Base-by-base conservation (phyloP, 83 land plant genomes). In the Picea abies region DNA sequence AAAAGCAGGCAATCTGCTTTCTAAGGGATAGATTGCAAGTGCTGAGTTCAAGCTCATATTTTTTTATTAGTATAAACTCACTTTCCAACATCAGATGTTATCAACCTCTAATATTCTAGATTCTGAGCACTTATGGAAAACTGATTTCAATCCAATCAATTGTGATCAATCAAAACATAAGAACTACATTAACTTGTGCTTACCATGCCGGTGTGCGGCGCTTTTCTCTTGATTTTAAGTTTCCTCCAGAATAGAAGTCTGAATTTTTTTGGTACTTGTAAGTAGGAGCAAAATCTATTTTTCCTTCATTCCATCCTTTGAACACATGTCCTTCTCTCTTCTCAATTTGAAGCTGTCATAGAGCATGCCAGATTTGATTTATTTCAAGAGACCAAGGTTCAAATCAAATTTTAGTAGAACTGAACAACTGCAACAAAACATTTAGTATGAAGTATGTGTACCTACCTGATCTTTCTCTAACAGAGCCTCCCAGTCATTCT, bases 301-400 rank as follows among this genome's bases (percentile, higher is more conserved):
- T 81, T 32, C 99, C 99, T 83, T 97, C 99, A 73, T 97, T 87
- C 99, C 99, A 97, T 14, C 91, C 99, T 70, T 86, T 70, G 79
- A 97, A 95, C 19, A 97, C 93, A 72, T 95, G 84, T 22, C 98
- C 98, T 41, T 87, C 94, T 63, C 73, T 90, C 67, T 91, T 94
- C 79, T 97, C 91, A 26, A 88, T 86, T 63, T 81, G 82, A 20
- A 92, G 90, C 96, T 97, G 93, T 76, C 70, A 77, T n/a, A 32
- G 71, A 81, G 49, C 41, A 75, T 23, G 1, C 7, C 67, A 3
- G 7, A 23, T 39, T n/a, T 81, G 23, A 39, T 81, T 63, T n/a
- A 70, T 32, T 52, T 8, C 4, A 39, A 7, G 23, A 23, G 11
- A 41, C 12, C 41, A 66, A 63, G 15, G 20, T 63, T 37, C 79